phyloP scores from a whole-genome alignment of 768 basidiomycete genomes.

The Mycena sanguinolenta region DNA sequence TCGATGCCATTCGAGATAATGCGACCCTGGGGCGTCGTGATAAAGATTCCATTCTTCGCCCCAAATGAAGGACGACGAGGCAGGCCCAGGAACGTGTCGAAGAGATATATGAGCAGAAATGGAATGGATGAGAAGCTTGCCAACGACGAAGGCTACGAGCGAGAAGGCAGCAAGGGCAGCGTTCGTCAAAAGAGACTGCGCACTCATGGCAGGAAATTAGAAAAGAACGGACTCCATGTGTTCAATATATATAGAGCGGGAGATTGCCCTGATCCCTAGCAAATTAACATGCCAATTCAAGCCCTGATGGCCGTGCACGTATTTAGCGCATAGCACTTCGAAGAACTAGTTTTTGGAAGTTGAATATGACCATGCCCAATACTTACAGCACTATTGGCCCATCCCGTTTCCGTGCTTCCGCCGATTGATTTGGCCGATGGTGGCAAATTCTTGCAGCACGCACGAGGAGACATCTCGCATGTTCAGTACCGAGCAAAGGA shows the following conservation, averaged over 20 bases:
- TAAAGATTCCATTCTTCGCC: constrained; percentile 74
- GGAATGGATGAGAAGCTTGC: constrained; percentile 51
- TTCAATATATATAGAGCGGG: constrained; percentile 17
- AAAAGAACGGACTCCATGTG: background rate
- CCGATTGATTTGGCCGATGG: constrained; percentile 16
- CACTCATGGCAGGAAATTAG: background rate
- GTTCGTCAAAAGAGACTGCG: constrained; percentile 9
- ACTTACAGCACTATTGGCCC: background rate
- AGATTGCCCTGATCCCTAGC: background rate
- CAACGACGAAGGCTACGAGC: constrained; percentile 45
- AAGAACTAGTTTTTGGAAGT: constrained; percentile 2
- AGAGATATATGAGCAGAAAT: constrained; percentile 51
- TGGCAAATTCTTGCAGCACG: constrained; percentile 6
- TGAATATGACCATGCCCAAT: background rate
- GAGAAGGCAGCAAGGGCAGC: constrained; percentile 4
- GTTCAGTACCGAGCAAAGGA: constrained; percentile 10
- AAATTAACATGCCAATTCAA: background rate
- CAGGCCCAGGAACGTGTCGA: constrained; percentile 66
- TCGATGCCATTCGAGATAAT: constrained; percentile 66
- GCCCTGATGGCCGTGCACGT: constrained; percentile 25
- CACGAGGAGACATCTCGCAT: background rate
- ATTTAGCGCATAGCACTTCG: background rate
- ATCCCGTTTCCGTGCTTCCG: background rate
- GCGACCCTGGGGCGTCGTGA: constrained; percentile 62
- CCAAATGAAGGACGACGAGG: constrained; percentile 64